Evolutionary conservation across 371 early-diverging fungal genomes (phyloP), one percentile per base, ranked within the genome.

Genomic region (Mucor piriformis): DNA sequence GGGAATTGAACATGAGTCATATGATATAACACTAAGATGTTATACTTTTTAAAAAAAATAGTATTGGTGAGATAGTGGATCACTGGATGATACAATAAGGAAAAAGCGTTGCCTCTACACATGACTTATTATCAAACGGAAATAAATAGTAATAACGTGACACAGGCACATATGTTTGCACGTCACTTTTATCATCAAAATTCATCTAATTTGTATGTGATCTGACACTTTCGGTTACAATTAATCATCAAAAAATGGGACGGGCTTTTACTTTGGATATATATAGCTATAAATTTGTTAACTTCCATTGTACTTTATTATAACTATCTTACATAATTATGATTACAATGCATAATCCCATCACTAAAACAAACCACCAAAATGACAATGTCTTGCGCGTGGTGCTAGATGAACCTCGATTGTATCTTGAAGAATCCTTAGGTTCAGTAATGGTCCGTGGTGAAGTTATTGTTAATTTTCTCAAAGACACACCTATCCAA

Each of bases 381-480:
- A 67, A 63, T n/a, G 57, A 67, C 7, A n/a, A n/a, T n/a, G 55
- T 60, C 8, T 24, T 77, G 10, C 50, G 50, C 2, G 61, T 77
- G 2, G 53, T 77, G 5, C 54, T 77, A n/a, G 77, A 77, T 48
- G 74, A 77, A 43, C 64, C 60, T 18, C 63, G 70, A 8, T 35
- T 70, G 3, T 74, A 64, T 27, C 27, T 77, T 5, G 74, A 74
- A 44, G 72, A 77, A 38, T 65, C 62, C 2, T 33, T 61, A 0
- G 70, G 72, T 21, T 70, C 77, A 5, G 66, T 64, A 10, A 63
- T 77, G 57, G 61, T 77, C 15, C 72, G 77, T 6, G 77, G 77
- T n/a, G 77, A 77, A 55, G 77, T 72, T 0, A 68, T 77, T 47
- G 68, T 67, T 10, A 54, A 72, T 27, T 74, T 77, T 47, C n/a